phyloP scores from a whole-genome alignment of 768 basidiomycete species.

The Lentinula raphanica region DNA sequence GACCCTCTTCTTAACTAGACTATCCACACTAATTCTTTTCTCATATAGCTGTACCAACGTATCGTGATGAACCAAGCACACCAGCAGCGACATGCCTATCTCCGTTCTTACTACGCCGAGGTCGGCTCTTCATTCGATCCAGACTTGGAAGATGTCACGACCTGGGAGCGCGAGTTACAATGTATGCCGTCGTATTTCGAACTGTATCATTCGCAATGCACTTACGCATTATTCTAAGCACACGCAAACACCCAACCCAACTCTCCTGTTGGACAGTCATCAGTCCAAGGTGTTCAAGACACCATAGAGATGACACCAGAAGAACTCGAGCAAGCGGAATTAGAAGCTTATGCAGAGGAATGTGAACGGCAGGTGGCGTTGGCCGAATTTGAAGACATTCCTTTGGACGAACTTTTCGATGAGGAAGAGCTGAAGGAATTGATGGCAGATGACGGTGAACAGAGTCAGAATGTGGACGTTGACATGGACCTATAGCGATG shows the following conservation, averaged over 20 bases:
- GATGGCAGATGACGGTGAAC: neutral
- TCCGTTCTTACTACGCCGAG: conserved; percentile 58
- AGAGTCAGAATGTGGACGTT: conserved; percentile 16
- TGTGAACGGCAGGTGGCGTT: conserved; percentile 31
- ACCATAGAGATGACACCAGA: conserved; percentile 29
- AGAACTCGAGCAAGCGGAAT: conserved; percentile 52
- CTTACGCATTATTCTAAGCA: neutral
- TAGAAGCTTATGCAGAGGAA: conserved; percentile 57
- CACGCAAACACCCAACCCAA: conserved; percentile 4
- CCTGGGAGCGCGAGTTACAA: conserved; percentile 56
- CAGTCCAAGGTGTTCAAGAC: neutral
- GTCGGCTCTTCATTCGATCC: conserved; percentile 78
- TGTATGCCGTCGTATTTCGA: conserved; percentile 23
- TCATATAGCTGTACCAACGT: conserved; percentile 56
- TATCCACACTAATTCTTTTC: conserved; percentile 3
- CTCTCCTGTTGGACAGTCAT: neutral
- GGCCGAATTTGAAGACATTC: conserved; percentile 45
- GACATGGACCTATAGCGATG: conserved; percentile 25
- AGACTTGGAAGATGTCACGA: conserved; percentile 53
- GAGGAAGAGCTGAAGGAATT: neutral
- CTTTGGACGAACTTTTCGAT: conserved; percentile 29
- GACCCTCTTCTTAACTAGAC: neutral
- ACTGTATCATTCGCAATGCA: neutral
- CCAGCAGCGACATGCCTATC: conserved; percentile 48
- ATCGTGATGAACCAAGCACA: conserved; percentile 53